Base-by-base conservation (phyloP, 352 stramenopile species). In the Phytophthora europaea region DNA sequence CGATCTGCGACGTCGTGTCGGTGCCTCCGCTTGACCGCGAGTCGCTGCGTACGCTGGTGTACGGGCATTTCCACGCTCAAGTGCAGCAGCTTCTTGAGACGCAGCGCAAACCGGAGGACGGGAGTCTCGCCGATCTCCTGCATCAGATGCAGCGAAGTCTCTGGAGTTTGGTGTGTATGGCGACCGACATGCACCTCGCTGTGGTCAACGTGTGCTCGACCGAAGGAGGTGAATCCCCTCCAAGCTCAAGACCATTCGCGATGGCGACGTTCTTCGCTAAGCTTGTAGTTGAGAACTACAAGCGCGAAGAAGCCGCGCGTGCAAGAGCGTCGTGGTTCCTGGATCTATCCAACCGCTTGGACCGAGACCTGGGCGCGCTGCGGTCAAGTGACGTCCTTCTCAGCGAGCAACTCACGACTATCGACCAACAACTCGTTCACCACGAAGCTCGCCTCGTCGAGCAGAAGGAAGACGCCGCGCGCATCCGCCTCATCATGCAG, bases 401-500 rank as follows among this genome's bases (percentile, higher is more conserved):
- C 2, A 76, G 34, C 10, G 67, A 73, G 2, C 67, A 69, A 18
- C 70, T 82, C n/a, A 61, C 20, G 0, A 38, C 55, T 1, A 53
- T 70, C 20, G 59, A 70, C 15, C 33, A 70, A 15, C 67, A 93
- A 15, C 78, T 90, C 9, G 59, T 65, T 6, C 51, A 55, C 3
- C 70, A 83, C 4, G 54, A 78, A 18, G 58, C 68, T 2, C 67
- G 74, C 4, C 58, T 89, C 7, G 10, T 54, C 0, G 74, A 90
- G 40, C 81, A 89, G 33, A 75, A 83, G 18, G 59, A 83, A 33
- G 82, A 88, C 31, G 79, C 76, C 7, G 68, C 90, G 3, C 75
- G 80, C 0, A 82, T 92, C 34, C 79, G 80, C 2, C 56, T 79
- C 26, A 88, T 88, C 56, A 91, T 93, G 85, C 67, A 83, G 38